A percentile compares a stretch with the other conserved stretches of the same genome.
phyloP scores from a whole-genome alignment of 192 early-diverging fungal genomes.

The Coemansia sp. region DNA sequence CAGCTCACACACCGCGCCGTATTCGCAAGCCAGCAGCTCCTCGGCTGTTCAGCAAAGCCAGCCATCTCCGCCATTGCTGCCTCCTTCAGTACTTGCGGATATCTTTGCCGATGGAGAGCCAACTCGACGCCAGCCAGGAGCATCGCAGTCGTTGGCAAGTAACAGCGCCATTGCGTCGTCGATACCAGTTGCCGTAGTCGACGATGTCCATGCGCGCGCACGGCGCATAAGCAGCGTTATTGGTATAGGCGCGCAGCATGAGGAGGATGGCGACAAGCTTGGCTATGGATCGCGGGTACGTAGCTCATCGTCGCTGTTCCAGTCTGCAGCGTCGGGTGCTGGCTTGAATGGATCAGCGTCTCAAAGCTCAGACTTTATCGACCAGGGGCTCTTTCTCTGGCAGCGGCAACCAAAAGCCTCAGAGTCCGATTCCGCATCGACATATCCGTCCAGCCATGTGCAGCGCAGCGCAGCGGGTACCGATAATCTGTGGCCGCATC shows the following conservation, averaged over 20 bases:
- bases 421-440: too few relatives aligned
- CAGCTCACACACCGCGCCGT: neutral
- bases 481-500: too few relatives aligned
- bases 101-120: slow-evolving; percentile 24
- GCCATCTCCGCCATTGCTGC: slow-evolving; percentile 21
- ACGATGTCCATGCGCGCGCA: slow-evolving; percentile 1
- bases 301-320: slow-evolving; percentile 28
- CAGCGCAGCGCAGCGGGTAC: too few relatives aligned
- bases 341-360: too few relatives aligned
- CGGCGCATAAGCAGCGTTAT: slow-evolving; percentile 17
- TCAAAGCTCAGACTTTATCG: neutral
- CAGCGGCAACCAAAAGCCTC: too few relatives aligned
- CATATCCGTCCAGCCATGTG: too few relatives aligned
- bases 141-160: neutral
- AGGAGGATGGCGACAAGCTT: neutral
- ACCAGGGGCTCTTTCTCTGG: slow-evolving; percentile 4
- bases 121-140: slow-evolving; percentile 2
- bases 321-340: slow-evolving; percentile 1
- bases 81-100: slow-evolving; percentile 37
- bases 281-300: slow-evolving; percentile 12
- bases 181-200: neutral
- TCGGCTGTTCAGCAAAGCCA: neutral
- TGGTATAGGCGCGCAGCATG: slow-evolving; percentile 1
- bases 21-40: neutral
- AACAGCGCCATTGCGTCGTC: slow-evolving; percentile 4